Evolutionary conservation across 305 asterid genomes (phyloP).

Genomic region (Fraxinus albicans): DNA sequence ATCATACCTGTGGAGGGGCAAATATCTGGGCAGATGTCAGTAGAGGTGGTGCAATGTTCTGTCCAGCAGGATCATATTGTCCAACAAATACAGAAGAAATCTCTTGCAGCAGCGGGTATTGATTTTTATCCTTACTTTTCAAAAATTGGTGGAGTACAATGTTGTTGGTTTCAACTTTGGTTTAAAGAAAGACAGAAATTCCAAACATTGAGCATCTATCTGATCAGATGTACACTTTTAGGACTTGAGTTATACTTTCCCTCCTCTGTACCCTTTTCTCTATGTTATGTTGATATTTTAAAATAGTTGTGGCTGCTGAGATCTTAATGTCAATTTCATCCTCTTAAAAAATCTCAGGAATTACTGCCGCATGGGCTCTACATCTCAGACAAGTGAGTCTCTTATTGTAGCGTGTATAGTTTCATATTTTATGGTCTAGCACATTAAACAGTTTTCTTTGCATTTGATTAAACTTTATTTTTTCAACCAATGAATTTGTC

Average conservation of each 20-base stretch:
- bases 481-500: background rate
- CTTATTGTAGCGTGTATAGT: background rate
- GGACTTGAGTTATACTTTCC: conserved; percentile 5
- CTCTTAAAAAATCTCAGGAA: conserved; percentile 46
- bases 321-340: background rate
- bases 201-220: background rate
- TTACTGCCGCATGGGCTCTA: conserved; percentile 82
- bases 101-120: conserved; percentile 76
- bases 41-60: conserved; percentile 65
- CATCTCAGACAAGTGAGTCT: conserved; percentile 51
- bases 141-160: background rate
- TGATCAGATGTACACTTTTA: background rate
- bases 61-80: conserved; percentile 85
- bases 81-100: conserved; percentile 57
- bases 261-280: background rate
- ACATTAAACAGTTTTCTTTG: background rate
- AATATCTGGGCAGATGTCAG: conserved; percentile 83
- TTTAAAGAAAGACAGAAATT: background rate
- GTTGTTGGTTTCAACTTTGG: background rate
- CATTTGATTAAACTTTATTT: background rate
- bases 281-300: background rate
- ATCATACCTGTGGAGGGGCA: conserved; percentile 94
- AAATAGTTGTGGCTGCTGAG: background rate
- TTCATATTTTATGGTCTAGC: background rate
- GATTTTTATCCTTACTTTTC: conserved; percentile 25